Conservation (phyloP, 2,329 filamentous ascomycete genomes). For the Aspergillus sp. region DNA sequence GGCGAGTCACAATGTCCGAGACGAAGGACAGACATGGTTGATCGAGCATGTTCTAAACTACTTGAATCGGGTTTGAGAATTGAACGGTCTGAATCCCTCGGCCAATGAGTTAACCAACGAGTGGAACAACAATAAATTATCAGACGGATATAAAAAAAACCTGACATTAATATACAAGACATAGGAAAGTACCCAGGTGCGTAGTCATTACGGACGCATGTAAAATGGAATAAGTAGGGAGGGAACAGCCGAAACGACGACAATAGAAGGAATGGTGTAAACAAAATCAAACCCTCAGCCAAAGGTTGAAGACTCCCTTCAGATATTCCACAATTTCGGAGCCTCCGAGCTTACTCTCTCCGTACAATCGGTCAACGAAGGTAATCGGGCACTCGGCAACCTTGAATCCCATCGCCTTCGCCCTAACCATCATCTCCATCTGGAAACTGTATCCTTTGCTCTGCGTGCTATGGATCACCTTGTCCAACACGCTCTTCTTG, state of each 20-base stretch:
- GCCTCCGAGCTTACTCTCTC: slow-evolving; percentile 90
- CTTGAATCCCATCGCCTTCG: slow-evolving; percentile 91
- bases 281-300: slow-evolving; percentile 66
- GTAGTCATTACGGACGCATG: slow-evolving; percentile 4
- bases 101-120: background rate
- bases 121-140: background rate
- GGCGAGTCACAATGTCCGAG: slow-evolving; percentile 51
- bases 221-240: background rate
- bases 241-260: slow-evolving; percentile 1
- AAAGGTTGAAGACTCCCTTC: slow-evolving; percentile 76
- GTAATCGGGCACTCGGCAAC: slow-evolving; percentile 95
- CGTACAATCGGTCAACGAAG: slow-evolving; percentile 94
- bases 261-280: background rate
- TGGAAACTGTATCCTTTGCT: slow-evolving; percentile 98
- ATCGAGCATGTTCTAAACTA: slow-evolving; percentile 36
- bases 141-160: slow-evolving; percentile 5
- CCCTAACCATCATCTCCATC: slow-evolving; percentile 99
- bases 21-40: slow-evolving; percentile 47
- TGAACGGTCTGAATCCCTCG: slow-evolving; percentile 5
- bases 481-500: slow-evolving; percentile 84
- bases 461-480: slow-evolving; percentile 86
- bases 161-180: slow-evolving; percentile 12
- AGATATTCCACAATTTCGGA: slow-evolving; percentile 97
- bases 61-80: slow-evolving; percentile 25
- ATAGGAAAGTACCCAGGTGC: slow-evolving; percentile 6